Evolutionary conservation across 805 yeast genomes (phyloP).

Genomic region (Pichia gijzeniarum): DNA sequence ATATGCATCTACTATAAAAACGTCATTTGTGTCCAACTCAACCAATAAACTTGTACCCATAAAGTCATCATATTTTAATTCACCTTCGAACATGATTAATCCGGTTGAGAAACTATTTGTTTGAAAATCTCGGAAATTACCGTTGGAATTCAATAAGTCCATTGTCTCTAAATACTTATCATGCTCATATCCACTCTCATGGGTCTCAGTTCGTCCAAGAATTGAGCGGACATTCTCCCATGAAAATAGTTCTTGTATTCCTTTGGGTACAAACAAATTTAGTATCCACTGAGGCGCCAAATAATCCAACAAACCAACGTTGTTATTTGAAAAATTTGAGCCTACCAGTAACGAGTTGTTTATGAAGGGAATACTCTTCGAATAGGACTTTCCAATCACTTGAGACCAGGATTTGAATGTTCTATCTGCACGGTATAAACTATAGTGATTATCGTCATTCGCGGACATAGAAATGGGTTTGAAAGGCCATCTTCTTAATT

Average conservation of each 20-base stretch:
- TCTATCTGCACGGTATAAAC: constrained; percentile 4
- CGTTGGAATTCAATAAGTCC: constrained; percentile 5
- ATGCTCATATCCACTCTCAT: neutral
- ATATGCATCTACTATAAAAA: constrained; percentile 10
- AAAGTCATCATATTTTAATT: constrained; percentile 2
- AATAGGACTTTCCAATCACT: constrained; percentile 10
- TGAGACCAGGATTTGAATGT: constrained; percentile 8
- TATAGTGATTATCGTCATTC: neutral
- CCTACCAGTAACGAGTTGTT: neutral
- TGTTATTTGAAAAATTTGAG: neutral
- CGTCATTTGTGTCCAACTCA: constrained; percentile 11
- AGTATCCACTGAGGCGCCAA: constrained; percentile 10
- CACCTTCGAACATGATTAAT: constrained; percentile 4
- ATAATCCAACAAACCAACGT: constrained; percentile 9
- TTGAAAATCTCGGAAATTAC: neutral
- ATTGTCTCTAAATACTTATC: constrained; percentile 1
- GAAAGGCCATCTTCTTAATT: constrained; percentile 7
- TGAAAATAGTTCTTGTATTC: constrained; percentile 8
- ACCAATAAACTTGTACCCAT: constrained; percentile 8
- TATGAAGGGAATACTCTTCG: constrained; percentile 8
- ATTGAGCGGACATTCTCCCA: constrained; percentile 3
- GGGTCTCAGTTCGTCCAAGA: constrained; percentile 4
- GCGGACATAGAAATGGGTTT: neutral
- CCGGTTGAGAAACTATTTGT: constrained; percentile 7
- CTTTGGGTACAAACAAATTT: constrained; percentile 7